Percentiles rank a stretch among this genome's conserved stretches.
These are phyloP conservation scores for Echium plantagineum DNA, from an alignment of 257 asterid genomes.

Conservation along the genomic window DNA sequence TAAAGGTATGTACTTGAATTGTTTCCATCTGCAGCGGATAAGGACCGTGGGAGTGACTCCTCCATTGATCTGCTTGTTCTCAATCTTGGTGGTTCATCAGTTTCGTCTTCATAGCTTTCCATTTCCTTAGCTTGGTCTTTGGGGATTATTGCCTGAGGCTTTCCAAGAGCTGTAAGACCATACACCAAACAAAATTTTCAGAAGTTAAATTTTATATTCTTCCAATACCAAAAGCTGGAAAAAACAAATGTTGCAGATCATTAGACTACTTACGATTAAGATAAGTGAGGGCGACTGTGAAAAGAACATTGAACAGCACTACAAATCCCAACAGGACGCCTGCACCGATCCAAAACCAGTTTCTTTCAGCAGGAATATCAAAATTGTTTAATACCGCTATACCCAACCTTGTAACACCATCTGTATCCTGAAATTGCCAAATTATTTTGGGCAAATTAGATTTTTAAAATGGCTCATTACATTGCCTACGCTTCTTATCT, in stretches of 20 bases:
- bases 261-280: slow-evolving; percentile 36
- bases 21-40: slow-evolving; percentile 42
- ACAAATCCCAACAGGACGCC: slow-evolving; percentile 42
- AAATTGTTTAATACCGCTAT: slow-evolving; percentile 29
- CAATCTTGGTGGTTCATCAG: slow-evolving; percentile 35
- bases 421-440: slow-evolving; percentile 25
- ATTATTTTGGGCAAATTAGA: background rate
- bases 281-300: slow-evolving; percentile 44
- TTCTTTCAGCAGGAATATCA: slow-evolving; percentile 28
- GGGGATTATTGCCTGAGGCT: slow-evolving; percentile 78
- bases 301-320: slow-evolving; percentile 38
- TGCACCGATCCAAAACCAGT: slow-evolving; percentile 62
- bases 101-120: slow-evolving; percentile 36
- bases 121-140: slow-evolving; percentile 69
- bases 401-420: slow-evolving; percentile 29
- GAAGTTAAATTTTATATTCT: slow-evolving; percentile 1
- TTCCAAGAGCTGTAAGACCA: slow-evolving; percentile 49
- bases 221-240: background rate
- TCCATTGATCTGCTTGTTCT: slow-evolving; percentile 34
- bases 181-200: background rate
- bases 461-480: too few relatives aligned
- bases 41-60: slow-evolving; percentile 30
- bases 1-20: slow-evolving; percentile 34
- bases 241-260: background rate
- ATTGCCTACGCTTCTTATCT: too few relatives aligned